Base-by-base conservation (phyloP, 306 rosid genomes). In the Clitoria ternatea region DNA sequence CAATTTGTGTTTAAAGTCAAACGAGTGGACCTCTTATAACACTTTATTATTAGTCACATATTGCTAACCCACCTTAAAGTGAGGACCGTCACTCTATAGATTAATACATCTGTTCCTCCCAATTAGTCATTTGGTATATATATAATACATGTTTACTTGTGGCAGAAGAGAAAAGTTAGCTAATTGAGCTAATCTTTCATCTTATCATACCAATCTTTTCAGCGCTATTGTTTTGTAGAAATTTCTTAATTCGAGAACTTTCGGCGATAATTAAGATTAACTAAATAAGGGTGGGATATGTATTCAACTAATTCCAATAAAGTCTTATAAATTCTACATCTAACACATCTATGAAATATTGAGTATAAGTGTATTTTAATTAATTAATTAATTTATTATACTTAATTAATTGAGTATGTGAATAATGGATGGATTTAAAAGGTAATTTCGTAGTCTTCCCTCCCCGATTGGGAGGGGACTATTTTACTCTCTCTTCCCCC, bases 1-100 rank as follows among this genome's bases (percentile, higher is more conserved):
- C 10, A 69, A 56, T 69, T 39, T 71, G 75, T 55, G 71, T 48
- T 74, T 66, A 75, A 77, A 81, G 88, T 76, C 92, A 85, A 80
- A 68, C 32, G 69, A 66, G 74, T 61, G 79, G 82, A 85, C 82
- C 67, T 66, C 67, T 66, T 35, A 19, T 22, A 13, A 61, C 61
- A 24, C 50, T 61, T 44, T 65, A 23, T 45, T 45, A 26, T 63
- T 80, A 52, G 65, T 49, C 47, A 27, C 4, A 60, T 40, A 17
- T 48, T 48, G 36, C 56, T 22, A 44, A 55, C 66, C 61, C 62
- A 54, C 70, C 74, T 63, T 76, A 60, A 30, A 68, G 83, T 48
- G 43, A 72, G 50, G 76, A 63, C 77, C 65, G 1, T 18, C 74
- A 15, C 19, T 33, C 5, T 27, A 70, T 24, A 47, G 11, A 54